Percentiles rank a stretch among this genome's conserved stretches.
Conservation (phyloP, 2,329 filamentous ascomycete genomes). For the Pseudogymnoascus sp. region DNA sequence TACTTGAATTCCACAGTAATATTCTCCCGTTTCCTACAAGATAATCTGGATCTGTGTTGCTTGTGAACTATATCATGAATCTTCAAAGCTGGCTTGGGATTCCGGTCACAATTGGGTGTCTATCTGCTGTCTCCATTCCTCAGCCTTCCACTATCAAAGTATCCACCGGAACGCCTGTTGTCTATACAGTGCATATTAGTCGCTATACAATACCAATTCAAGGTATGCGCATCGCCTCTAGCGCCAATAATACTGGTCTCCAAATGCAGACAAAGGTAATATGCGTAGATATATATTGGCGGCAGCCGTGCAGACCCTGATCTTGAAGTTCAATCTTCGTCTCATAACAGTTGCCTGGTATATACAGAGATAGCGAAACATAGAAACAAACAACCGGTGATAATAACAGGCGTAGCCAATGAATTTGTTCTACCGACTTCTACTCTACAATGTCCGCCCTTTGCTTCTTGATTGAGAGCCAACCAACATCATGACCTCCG, state of each 20-base stretch:
- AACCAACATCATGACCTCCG: neutral
- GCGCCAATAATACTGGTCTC: neutral
- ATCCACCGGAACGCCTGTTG: neutral
- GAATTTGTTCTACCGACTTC: slow-evolving; percentile 7
- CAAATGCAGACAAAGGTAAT: neutral
- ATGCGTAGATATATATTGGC: neutral
- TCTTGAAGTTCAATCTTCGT: neutral
- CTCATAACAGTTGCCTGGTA: neutral
- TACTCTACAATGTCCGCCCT: slow-evolving; percentile 7
- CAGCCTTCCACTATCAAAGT: neutral
- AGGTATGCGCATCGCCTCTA: neutral
- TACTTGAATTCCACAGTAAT: neutral
- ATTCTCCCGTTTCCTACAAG: neutral
- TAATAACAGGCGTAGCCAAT: slow-evolving; percentile 6
- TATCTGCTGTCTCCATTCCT: neutral
- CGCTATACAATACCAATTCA: neutral
- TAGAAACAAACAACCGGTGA: neutral
- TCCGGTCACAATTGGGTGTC: neutral
- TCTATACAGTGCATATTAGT: neutral
- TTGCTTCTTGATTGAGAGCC: neutral
- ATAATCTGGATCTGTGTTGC: neutral
- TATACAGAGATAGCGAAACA: neutral
- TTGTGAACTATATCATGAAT: neutral
- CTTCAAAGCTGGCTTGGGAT: neutral
- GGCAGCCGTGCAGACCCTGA: neutral